Evolutionary conservation across 257 asterid genomes (phyloP), one percentile per base, ranked within the genome.

Genomic region (Nicotiana undulata): DNA sequence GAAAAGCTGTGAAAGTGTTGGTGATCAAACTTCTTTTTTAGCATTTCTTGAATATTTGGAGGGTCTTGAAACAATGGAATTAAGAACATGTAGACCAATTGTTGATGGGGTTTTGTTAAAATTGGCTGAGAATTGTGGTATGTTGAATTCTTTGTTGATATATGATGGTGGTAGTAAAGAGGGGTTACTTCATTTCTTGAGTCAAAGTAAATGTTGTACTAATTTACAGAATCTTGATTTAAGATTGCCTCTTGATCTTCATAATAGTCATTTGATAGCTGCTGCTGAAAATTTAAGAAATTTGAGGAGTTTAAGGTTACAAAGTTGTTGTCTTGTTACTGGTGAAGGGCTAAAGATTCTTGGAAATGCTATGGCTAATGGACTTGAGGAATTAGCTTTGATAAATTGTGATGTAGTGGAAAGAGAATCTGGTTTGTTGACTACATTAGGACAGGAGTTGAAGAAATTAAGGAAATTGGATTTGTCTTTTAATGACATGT

Each of bases 221-320:
- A 63, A 80, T 12, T 59, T 94, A 12, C 85, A 49, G 76, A 90
- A 76, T 24, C 93, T 94, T 31, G 94, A 94, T 79, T 83, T 94
- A 7, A 80, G 98, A 75, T 61, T 94, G 53, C 98, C 98, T 2
- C 96, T 94, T 79, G 98, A 94, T 83, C 93, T 94, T 44, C 84
- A 89, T 6, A 91, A 91, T 88, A 22, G 81, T 32, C 98, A 94
- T 78, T 85, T 94, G 67, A 60, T 81, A 2, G 93, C 97, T 60
- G 76, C 90, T 29, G 82, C 94, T 1, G 91, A 85, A 78, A 93
- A 90, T 77, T 90, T 94, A 82, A 81, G 88, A 78, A 80, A 76
- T 8, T 85, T 94, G 84, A 56, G 59, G 20, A 86, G 90, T 86
- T 81, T 94, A 13, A 89, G 90, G 70, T 67, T 94, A 82, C 91